phyloP scores from a whole-genome alignment of 495 filamentous ascomycete species.

The Cladorrhinum samala region DNA sequence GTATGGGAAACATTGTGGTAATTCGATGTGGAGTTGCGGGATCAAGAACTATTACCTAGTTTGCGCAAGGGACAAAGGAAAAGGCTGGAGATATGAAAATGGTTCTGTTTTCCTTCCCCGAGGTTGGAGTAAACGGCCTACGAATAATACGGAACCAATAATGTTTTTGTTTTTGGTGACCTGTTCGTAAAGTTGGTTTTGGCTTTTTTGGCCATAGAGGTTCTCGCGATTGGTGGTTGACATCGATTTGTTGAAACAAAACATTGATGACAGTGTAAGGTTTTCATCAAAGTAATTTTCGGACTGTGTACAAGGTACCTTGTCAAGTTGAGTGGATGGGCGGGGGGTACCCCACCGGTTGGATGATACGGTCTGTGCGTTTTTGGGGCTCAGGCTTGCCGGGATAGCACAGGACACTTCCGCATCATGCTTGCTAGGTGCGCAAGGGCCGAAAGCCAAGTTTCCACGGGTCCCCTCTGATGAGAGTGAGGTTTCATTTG shows the following conservation, averaged over 20 bases:
- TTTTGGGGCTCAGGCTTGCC: not conserved
- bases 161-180: too few species aligned
- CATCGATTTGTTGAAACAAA: not conserved
- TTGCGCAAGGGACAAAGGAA: too few species aligned
- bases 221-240: too few species aligned
- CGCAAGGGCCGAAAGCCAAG: not conserved
- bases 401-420: conserved; percentile 1
- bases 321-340: not conserved
- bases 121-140: too few species aligned
- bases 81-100: too few species aligned
- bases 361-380: conserved; percentile 15
- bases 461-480: conserved; percentile 1
- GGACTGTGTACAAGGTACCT: conserved; percentile 2
- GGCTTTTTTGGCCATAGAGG: too few species aligned
- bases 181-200: too few species aligned
- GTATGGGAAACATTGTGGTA: conserved; percentile 54
- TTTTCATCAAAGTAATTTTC: not conserved
- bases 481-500: too few species aligned
- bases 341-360: conserved; percentile 19
- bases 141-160: too few species aligned
- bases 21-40: too few species aligned
- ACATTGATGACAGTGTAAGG: conserved; percentile 2
- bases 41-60: too few species aligned
- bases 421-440: not conserved
- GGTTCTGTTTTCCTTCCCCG: too few species aligned